Evolutionary conservation across 73 alveolate species (phyloP).

Genomic region (Halteria grandinella): DNA sequence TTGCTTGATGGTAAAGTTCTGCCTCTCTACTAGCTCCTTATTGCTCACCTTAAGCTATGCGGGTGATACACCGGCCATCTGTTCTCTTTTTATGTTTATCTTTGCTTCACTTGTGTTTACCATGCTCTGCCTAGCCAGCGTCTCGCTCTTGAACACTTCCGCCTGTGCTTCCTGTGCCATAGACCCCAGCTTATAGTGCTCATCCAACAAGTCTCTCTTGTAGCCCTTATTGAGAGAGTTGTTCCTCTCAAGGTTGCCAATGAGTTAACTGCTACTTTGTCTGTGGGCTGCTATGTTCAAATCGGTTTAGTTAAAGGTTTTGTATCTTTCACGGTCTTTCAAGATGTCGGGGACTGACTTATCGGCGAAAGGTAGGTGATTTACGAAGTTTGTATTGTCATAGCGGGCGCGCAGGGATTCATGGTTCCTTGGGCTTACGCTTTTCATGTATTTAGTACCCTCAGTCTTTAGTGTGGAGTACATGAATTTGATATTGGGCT

Average conservation of each 20-base stretch:
- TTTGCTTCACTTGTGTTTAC: conserved; percentile 5
- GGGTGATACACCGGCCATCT: neutral
- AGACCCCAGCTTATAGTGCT: conserved; percentile 19
- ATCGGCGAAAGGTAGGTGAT: conserved; percentile 31
- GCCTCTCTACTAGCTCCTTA: conserved; percentile 17
- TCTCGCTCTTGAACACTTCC: conserved; percentile 1
- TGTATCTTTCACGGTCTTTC: neutral
- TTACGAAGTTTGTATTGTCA: conserved; percentile 3
- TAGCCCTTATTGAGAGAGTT: conserved; percentile 2
- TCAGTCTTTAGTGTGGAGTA: no score
- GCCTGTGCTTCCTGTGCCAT: neutral
- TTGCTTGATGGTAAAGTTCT: conserved; percentile 16
- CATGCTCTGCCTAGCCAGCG: neutral
- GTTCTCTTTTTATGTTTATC: neutral
- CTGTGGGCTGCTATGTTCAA: no score
- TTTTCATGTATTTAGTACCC: neutral
- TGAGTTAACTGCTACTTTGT: neutral
- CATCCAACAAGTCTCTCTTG: conserved; percentile 14
- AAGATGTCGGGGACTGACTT: neutral
- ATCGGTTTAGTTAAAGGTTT: neutral
- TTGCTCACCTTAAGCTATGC: neutral
- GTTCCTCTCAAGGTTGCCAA: neutral
- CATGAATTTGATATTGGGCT: conserved; percentile 2
- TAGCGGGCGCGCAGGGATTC: neutral
- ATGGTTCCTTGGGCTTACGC: neutral